Evolutionary conservation across 768 basidiomycete genomes (phyloP), one percentile per base, ranked within the genome.

Genomic region (Leccinum pellstonianum): DNA sequence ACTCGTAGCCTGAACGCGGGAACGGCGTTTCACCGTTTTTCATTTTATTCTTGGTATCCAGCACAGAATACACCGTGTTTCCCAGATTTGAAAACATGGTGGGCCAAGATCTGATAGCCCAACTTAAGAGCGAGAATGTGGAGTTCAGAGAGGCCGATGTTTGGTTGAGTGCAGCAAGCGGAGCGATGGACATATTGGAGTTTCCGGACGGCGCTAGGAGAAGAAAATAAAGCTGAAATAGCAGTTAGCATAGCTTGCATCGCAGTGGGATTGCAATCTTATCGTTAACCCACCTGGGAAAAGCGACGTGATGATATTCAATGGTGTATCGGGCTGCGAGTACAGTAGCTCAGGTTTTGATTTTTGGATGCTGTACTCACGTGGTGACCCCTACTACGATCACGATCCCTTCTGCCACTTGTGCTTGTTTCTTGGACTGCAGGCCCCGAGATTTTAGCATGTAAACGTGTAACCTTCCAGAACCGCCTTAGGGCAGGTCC

Each of bases 91-190:
- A 57, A 21, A 71, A 62, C 10, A 55, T 46, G 37, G 52, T 23
- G 0, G 70, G 68, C 41, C 48, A 70, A 21, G 55, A 2, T 12
- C 21, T 23, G 6, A 64, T 17, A n/a, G 41, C 27, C 27, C 47
- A 58, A 4, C 54, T 56, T 10, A 73, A 52, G n/a, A 48, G 31
- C 23, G 27, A 27, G 27, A 75, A 66, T 1, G 73, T 68, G 33
- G 57, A 58, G 4, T 66, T 64, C 47, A 75, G 56, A 9, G 63
- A 67, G 5, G 58, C 8, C 1, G 71, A 23, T 23, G 71, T 65
- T 53, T 73, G 66, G 52, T 71, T 62, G 0, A 75, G 62, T 17
- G 73, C 57, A 21, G 74, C 75, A 6, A 75, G 66, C 47, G 71
- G 68, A 17, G 68, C 57, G 41, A 75, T 55, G 17, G 74, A 70